A percentile compares a stretch with the other conserved stretches of the same genome.
Evolutionary conservation across 1,284 basidiomycete genomes (phyloP).

Genomic region (Marasmius tenuissimus): DNA sequence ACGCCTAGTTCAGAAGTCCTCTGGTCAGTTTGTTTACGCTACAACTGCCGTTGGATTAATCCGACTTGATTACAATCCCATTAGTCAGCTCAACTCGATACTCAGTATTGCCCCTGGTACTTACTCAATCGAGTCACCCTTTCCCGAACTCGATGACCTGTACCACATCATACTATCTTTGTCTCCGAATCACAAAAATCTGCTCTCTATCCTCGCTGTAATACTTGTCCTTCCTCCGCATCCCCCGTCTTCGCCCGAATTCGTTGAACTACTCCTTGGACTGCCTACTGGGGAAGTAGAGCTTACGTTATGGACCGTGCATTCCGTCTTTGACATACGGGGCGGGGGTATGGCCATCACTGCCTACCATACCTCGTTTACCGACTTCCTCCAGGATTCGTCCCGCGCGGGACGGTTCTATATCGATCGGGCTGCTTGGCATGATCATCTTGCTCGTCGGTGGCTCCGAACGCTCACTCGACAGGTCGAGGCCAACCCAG

Average conservation of each 20-base stretch:
- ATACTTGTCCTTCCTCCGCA: background rate
- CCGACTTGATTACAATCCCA: no score
- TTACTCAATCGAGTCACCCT: conserved; percentile 6
- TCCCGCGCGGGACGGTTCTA: background rate
- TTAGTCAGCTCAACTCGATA: conserved; percentile 21
- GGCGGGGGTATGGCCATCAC: background rate
- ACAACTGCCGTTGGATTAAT: conserved; percentile 24
- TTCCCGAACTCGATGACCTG: conserved; percentile 24
- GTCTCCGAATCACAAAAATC: background rate
- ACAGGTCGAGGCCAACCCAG: no score
- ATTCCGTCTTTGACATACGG: background rate
- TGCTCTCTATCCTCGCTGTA: background rate
- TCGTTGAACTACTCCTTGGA: background rate
- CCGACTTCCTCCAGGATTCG: background rate
- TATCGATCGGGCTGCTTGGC: background rate
- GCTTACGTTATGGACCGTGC: background rate
- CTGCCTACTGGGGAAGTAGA: background rate
- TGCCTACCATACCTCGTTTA: background rate
- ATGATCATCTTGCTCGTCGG: background rate
- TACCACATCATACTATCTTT: background rate
- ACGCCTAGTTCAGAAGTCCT: conserved; percentile 19
- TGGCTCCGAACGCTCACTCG: no score
- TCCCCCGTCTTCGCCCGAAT: background rate
- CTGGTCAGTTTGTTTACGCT: conserved; percentile 25
- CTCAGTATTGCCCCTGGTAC: no score